A percentile compares a stretch with the other conserved stretches of the same genome.
Evolutionary conservation across 805 yeast species (phyloP).

Genomic region (Metschnikowia aberdeeniae): DNA sequence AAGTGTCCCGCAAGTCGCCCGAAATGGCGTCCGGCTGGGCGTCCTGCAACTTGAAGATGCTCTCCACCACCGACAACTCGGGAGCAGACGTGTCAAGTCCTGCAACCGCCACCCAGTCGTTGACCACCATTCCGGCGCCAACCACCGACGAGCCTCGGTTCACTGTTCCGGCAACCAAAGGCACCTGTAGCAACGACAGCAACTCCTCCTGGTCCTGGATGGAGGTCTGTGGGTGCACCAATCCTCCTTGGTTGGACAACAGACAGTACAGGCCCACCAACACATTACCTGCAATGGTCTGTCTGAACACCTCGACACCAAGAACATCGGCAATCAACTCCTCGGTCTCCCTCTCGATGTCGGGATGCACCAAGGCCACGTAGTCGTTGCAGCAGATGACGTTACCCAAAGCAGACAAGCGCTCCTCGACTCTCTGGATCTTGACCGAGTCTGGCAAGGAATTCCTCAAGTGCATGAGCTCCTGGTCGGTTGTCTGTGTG

Average conservation of each 20-base stretch:
- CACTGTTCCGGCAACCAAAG: conserved; percentile 97
- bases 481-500: conserved; percentile 97
- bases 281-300: conserved; percentile 97
- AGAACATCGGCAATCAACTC: conserved; percentile 96
- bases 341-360: conserved; percentile 98
- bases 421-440: conserved; percentile 97
- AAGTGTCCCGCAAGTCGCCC: conserved; percentile 83
- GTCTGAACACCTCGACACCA: conserved; percentile 98
- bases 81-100: conserved; percentile 99
- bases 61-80: conserved; percentile 92
- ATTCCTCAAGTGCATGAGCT: conserved; percentile 94
- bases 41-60: conserved; percentile 90
- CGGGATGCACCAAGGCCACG: conserved; percentile 98
- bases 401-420: conserved; percentile 94
- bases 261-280: conserved; percentile 96
- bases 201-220: conserved; percentile 98
- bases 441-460: conserved; percentile 92
- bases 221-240: conserved; percentile 96
- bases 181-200: conserved; percentile 91
- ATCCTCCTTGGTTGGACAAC: conserved; percentile 94
- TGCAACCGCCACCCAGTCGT: conserved; percentile 96
- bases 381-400: conserved; percentile 98
- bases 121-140: conserved; percentile 98
- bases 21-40: conserved; percentile 85
- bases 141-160: conserved; percentile 97